A percentile compares a stretch with the other conserved stretches of the same genome.
phyloP scores from a whole-genome alignment of 371 early-diverging fungal genomes.

The Mortierella sp. region DNA sequence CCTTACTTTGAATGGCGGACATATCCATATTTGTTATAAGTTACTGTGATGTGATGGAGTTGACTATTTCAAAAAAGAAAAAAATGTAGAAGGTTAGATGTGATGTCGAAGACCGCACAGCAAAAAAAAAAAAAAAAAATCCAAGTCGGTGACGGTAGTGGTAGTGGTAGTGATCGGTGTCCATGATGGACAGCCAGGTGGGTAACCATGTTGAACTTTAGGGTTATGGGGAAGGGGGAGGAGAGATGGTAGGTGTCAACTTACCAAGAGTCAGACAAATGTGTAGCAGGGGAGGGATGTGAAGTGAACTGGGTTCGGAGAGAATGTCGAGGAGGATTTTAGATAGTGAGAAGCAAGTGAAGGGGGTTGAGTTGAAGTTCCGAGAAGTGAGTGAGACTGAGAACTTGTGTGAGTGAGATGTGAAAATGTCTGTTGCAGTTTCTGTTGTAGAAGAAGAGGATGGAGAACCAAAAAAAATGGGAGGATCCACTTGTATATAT shows the following conservation, averaged over 20 bases:
- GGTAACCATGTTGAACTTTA: not conserved
- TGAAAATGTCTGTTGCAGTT: slow-evolving; percentile 6
- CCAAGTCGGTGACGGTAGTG: not conserved
- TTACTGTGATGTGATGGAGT: not conserved
- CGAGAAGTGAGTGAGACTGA: slow-evolving; percentile 1
- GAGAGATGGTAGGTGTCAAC: not conserved
- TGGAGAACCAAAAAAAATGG: not conserved
- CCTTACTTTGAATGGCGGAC: slow-evolving; percentile 36
- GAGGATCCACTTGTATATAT: not conserved
- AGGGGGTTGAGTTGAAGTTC: not conserved
- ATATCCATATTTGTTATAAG: slow-evolving; percentile 14
- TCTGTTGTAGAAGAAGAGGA: slow-evolving; percentile 5
- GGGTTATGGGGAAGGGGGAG: not conserved
- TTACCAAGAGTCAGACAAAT: slow-evolving; percentile 1
- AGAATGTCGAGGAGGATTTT: slow-evolving; percentile 1
- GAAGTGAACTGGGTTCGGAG: not conserved
- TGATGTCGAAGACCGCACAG: not conserved
- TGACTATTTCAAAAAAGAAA: not conserved
- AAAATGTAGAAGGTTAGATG: not conserved
- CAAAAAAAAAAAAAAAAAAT: not conserved
- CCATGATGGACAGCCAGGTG: not conserved
- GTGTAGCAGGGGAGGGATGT: not conserved
- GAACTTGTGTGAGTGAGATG: slow-evolving; percentile 1
- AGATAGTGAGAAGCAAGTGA: not conserved
- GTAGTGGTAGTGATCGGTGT: not conserved